phyloP scores from a whole-genome alignment of 1,284 basidiomycete species.

The Microbotryum silenes-acaulis region DNA sequence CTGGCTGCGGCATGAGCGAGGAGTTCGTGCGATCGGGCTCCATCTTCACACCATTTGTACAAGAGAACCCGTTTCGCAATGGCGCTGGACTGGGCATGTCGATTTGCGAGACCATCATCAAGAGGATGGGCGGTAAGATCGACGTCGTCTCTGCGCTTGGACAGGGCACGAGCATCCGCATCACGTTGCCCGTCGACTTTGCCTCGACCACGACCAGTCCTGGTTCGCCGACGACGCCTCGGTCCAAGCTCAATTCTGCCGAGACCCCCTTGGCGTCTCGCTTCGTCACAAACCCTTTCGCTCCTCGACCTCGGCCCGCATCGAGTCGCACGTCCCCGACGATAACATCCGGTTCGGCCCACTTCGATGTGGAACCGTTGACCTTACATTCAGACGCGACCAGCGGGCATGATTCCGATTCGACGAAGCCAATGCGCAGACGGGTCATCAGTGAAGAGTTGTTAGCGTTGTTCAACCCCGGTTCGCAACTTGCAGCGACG shows the following conservation, averaged over 20 bases:
- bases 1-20: constrained; percentile 8
- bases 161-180: constrained; percentile 10
- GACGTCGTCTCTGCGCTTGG: constrained; percentile 16
- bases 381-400: constrained; percentile 69
- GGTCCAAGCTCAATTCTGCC: neutral
- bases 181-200: constrained; percentile 24
- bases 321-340: too few species aligned
- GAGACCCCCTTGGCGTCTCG: neutral
- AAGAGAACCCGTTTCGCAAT: constrained; percentile 16
- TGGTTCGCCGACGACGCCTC: neutral
- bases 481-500: neutral
- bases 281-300: too few species aligned
- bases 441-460: constrained; percentile 22
- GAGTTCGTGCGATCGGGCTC: constrained; percentile 8
- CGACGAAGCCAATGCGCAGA: constrained; percentile 61
- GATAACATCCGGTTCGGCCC: neutral
- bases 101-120: constrained; percentile 21
- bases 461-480: constrained; percentile 1
- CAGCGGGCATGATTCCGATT: constrained; percentile 69
- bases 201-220: neutral
- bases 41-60: constrained; percentile 13
- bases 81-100: constrained; percentile 22
- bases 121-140: constrained; percentile 16
- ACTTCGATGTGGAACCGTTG: neutral
- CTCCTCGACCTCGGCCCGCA: too few species aligned